Conservation (phyloP, 441 rosid genomes). For the Gossypium gossypioides region DNA sequence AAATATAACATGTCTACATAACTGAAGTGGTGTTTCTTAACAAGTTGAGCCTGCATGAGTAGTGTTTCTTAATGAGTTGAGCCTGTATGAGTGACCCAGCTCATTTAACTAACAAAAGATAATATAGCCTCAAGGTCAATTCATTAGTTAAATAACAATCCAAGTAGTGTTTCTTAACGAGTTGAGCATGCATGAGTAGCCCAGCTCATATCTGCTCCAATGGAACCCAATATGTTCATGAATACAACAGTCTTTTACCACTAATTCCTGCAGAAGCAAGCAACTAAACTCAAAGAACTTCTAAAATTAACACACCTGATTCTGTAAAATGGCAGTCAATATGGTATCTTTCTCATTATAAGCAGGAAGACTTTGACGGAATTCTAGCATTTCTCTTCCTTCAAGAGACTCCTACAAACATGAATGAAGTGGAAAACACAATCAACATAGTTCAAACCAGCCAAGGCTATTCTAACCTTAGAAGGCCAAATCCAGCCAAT, state of each 20-base stretch:
- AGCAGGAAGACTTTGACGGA: slow-evolving; percentile 70
- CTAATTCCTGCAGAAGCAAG: neutral
- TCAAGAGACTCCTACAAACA: slow-evolving; percentile 45
- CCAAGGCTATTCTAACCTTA: neutral
- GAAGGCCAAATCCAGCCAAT: neutral
- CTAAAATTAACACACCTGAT: slow-evolving; percentile 48
- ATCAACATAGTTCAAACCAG: neutral
- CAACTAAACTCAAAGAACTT: slow-evolving; percentile 3
- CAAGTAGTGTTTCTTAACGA: neutral
- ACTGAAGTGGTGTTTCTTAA: neutral
- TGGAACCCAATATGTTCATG: neutral
- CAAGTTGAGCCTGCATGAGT: neutral
- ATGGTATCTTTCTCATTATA: slow-evolving; percentile 61
- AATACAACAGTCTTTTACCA: neutral
- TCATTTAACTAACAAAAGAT: neutral
- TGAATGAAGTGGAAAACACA: neutral
- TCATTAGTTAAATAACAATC: neutral
- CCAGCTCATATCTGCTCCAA: neutral
- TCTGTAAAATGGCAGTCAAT: slow-evolving; percentile 44
- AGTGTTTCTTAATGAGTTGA: neutral
- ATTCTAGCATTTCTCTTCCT: slow-evolving; percentile 56
- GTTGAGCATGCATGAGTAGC: neutral
- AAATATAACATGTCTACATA: neutral
- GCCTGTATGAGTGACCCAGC: neutral
- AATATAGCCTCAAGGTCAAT: slow-evolving; percentile 2